Base-by-base conservation (phyloP, 2,329 filamentous ascomycete species). In the Pseudocercospora crystallina region DNA sequence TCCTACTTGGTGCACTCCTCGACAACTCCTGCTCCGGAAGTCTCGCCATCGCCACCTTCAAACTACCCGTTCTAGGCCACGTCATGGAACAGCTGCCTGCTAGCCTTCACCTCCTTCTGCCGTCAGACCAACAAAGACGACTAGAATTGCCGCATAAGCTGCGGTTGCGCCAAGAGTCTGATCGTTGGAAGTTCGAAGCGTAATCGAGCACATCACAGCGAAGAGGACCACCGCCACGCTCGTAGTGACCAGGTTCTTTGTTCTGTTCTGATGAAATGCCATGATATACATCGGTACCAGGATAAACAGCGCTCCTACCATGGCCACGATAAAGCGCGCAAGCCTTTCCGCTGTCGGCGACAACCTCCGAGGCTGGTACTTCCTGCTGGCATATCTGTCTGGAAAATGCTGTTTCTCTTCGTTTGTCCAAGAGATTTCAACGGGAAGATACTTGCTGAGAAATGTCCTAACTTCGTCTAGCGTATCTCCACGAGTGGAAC, bases 81-180 rank as follows among this genome's bases (percentile, higher is more conserved):
- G n/a, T n/a, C n/a, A n/a, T n/a, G n/a, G n/a, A n/a, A n/a, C n/a
- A n/a, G n/a, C n/a, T n/a, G n/a, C n/a, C n/a, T n/a, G n/a, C n/a
- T n/a, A n/a, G n/a, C n/a, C n/a, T n/a, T n/a, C n/a, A n/a, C n/a
- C n/a, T n/a, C n/a, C n/a, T n/a, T n/a, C n/a, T n/a, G n/a, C n/a
- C n/a, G 32, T 45, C 43, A 45, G 15, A 10, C 43, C 43, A 30
- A 45, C 43, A 14, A 45, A 45, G 20, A 45, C 43, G 13, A 45
- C 32, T 12, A 45, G 5, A 4, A 45, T 33, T 20, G 43, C 43
- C 5, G 43, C 43, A 45, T 45, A 45, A 8, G n/a, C 43, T 2
- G 43, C 43, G 3, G 15, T 45, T 15, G 15, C 31, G 8, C 43
- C 34, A 11, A 45, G 12, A n/a, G 43, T 45, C 15, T 45, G 33